Evolutionary conservation across 371 early-diverging fungal species (phyloP).

Genomic region (Syncephalastrum sp.): DNA sequence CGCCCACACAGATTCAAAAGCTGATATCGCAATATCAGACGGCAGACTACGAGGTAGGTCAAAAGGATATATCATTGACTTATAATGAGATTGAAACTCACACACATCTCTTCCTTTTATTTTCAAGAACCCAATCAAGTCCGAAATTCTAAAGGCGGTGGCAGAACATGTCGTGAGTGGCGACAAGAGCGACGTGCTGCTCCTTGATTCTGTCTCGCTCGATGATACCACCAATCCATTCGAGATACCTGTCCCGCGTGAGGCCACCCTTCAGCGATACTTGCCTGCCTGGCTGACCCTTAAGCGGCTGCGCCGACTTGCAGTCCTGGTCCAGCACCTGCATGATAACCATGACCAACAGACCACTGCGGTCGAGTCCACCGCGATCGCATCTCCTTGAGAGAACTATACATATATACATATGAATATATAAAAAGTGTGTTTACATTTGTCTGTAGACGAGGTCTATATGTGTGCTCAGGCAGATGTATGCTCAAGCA

Average conservation of each 20-base stretch:
- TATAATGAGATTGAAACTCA: background rate
- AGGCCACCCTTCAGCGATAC: constrained; percentile 54
- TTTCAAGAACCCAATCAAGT: constrained; percentile 73
- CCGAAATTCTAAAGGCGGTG: constrained; percentile 88
- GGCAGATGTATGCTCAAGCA: no score
- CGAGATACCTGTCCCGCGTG: constrained; percentile 59
- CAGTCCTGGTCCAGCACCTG: constrained; percentile 6
- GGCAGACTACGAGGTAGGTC: constrained; percentile 70
- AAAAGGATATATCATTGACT: background rate
- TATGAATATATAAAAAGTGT: no score
- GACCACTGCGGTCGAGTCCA: constrained; percentile 3
- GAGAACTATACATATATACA: no score
- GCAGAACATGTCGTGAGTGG: constrained; percentile 82
- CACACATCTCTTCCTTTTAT: constrained; percentile 1
- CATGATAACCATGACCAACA: constrained; percentile 4
- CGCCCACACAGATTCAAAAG: constrained; percentile 94
- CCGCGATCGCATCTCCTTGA: constrained; percentile 12
- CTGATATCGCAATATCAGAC: constrained; percentile 80
- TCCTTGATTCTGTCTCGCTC: constrained; percentile 82
- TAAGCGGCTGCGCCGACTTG: constrained; percentile 38
- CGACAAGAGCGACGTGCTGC: constrained; percentile 84
- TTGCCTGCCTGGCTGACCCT: constrained; percentile 54
- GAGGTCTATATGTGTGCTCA: no score
- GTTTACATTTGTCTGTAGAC: no score
- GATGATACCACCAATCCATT: constrained; percentile 67